Base-by-base conservation (phyloP, 2,329 filamentous ascomycete species). In the Hortaea werneckii region DNA sequence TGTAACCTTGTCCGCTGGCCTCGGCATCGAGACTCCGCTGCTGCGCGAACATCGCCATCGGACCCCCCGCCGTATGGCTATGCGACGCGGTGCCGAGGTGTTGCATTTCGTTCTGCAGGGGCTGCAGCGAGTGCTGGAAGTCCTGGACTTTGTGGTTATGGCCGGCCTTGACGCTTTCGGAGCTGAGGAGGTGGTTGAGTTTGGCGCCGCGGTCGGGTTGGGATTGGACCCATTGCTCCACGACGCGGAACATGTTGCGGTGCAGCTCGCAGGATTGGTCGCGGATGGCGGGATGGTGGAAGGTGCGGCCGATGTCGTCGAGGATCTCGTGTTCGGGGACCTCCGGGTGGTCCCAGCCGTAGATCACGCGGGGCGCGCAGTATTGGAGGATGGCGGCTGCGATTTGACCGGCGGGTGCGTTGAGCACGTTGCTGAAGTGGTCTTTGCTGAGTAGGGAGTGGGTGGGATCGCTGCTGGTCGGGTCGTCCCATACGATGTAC, bases 321-420 rank as follows among this genome's bases (percentile, higher is more conserved):
- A 89, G 73, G 0, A 96, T 83, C 65, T 94, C 85, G 34, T 94
- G 78, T 4, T 92, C 83, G 0, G 87, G 79, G 0, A 95, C 81
- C 38, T 83, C 80, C 2, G 84, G 78, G 62, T 96, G 85, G 53
- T 96, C 86, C 87, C 89, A 96, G 3, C 89, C 90, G 61, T 90
- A 94, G 13, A 98, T 74, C 41, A 96, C 71, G 30, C 90, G 85
- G 1, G 90, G 90, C 1, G 88, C 86, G 29, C 85, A 79, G 58
- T 94, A 96, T 71, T 94, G 81, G 26, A 96, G 69, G 48, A 95
- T 84, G 0, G 58, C 60, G 5, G 68, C 64, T 3, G 72, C 72
- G 7, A 74, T 62, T 52, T 70, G 63, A 7, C 72, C 72, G 5
- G 72, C 70, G 4, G 72, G 72, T 44, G 66, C 59, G 54, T 75